Evolutionary conservation across 2,329 filamentous ascomycete genomes (phyloP).

Genomic region (Allantophomopsis cytisporea): DNA sequence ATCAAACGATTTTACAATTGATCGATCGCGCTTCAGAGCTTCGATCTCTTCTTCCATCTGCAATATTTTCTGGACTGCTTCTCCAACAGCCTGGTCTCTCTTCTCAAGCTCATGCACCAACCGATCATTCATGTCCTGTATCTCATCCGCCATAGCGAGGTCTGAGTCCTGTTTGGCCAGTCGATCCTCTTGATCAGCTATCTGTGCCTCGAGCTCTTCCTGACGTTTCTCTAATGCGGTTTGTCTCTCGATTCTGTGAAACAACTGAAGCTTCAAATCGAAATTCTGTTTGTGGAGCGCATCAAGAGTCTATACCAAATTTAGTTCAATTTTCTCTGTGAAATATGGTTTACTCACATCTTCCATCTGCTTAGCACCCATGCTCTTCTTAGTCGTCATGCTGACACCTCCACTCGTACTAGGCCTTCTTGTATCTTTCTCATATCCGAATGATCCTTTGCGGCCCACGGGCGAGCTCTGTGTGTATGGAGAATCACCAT

Average conservation of each 20-base stretch:
- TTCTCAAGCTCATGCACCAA: slow-evolving; percentile 49
- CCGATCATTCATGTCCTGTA: slow-evolving; percentile 42
- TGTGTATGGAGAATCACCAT: slow-evolving; percentile 5
- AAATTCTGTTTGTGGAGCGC: slow-evolving; percentile 65
- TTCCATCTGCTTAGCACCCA: slow-evolving; percentile 57
- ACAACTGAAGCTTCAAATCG: slow-evolving; percentile 61
- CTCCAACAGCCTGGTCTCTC: slow-evolving; percentile 56
- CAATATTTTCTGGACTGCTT: slow-evolving; percentile 58
- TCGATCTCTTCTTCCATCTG: slow-evolving; percentile 46
- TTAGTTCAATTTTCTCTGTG: slow-evolving; percentile 3
- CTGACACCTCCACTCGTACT: slow-evolving; percentile 12
- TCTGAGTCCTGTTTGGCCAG: slow-evolving; percentile 13
- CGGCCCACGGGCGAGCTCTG: slow-evolving; percentile 15
- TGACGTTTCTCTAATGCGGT: slow-evolving; percentile 42
- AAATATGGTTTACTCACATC: slow-evolving; percentile 30
- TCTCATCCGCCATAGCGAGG: slow-evolving; percentile 27
- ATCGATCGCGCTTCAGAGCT: slow-evolving; percentile 35
- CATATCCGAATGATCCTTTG: slow-evolving; percentile 5
- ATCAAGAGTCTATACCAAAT: slow-evolving; percentile 28
- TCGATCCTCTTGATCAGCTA: too few relatives aligned
- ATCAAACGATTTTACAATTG: slow-evolving; percentile 37
- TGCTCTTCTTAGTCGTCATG: slow-evolving; percentile 27
- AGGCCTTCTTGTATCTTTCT: slow-evolving; percentile 13
- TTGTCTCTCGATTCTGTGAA: slow-evolving; percentile 53
- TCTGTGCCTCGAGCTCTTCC: slow-evolving; percentile 30